Base-by-base conservation (phyloP, 2,329 filamentous ascomycete species). In the Venturia effusa region DNA sequence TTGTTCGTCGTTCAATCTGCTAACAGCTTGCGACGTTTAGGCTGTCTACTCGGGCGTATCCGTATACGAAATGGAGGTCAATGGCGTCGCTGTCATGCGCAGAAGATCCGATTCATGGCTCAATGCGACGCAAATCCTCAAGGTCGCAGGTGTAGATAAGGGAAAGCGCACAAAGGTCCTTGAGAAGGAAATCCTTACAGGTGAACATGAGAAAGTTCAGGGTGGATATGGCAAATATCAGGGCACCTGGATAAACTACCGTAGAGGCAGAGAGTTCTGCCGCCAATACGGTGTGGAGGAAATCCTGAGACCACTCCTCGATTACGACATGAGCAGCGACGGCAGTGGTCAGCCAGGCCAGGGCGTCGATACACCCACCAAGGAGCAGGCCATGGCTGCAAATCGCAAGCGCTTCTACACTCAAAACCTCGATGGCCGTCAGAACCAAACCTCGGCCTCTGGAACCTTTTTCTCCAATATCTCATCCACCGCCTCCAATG, bases 211-310 rank as follows among this genome's bases (percentile, higher is more conserved):
- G 75, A 99, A 99, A 76, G 93, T 99, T 2, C 94, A 99, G 74
- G 94, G 94, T 40, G 94, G 94, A 5, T 99, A 99, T 72, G 94
- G 94, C 68, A 97, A 97, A 79, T 99, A 99, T 72, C 94, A 99
- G 79, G 94, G 94, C 64, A 99, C 94, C 2, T 99, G 94, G 94
- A 96, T 99, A 72, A 90, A 89, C 71, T 97, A 96, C 72, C 89
- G 93, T 61, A 86, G 93, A 66, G 94, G 93, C 1, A 83, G 95
- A 57, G 91, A 97, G 72, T 93, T 99, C 70, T 97, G 94, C 75
- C 86, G 89, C 51, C 83, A 86, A 71, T 87, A 87, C 70, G 83
- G 84, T 64, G 90, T 94, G 39, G 89, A 93, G 73, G 89, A 93
- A 67, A 70, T 90, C 5, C 77, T 94, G 59, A 83, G 85, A 27